These are phyloP conservation scores for Priceomyces medius DNA, from an alignment of 805 yeast genomes.

Conservation along the genomic window DNA sequence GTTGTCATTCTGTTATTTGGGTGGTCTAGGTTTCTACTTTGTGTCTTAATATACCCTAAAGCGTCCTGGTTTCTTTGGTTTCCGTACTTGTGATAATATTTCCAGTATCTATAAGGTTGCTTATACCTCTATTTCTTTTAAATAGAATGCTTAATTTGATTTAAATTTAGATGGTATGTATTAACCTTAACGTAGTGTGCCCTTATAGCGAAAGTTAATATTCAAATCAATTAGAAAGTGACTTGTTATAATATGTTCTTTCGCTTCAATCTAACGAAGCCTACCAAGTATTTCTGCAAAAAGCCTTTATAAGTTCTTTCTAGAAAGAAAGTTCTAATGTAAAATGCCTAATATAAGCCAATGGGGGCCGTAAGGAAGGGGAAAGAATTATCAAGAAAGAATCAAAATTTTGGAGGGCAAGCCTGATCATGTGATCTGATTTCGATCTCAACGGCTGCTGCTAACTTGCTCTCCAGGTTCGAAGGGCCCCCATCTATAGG, in stretches of 20 bases:
- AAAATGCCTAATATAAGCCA: no score
- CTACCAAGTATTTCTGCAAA: no score
- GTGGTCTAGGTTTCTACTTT: not conserved
- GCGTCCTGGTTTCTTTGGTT: not conserved
- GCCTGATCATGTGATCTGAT: not conserved
- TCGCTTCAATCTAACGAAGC: no score
- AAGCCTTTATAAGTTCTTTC: no score
- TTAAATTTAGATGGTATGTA: not conserved
- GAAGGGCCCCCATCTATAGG: no score
- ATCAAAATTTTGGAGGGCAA: not conserved
- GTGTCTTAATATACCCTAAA: not conserved
- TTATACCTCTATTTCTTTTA: not conserved
- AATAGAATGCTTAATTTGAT: not conserved
- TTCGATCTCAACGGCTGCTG: not conserved
- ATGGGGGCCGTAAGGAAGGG: not conserved
- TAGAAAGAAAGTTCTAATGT: no score
- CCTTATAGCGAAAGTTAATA: not conserved
- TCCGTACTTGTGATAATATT: not conserved
- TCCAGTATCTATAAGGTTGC: not conserved
- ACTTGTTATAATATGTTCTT: no score
- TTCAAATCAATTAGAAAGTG: not conserved
- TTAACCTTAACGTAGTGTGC: not conserved
- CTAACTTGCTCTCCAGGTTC: no score
- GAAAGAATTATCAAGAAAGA: not conserved
- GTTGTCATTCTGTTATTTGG: slow-evolving; percentile 66